Percentiles rank a stretch among this genome's conserved stretches.
These are phyloP conservation scores for Metschnikowia anglica DNA, from an alignment of 805 yeast species.

Conservation along the genomic window DNA sequence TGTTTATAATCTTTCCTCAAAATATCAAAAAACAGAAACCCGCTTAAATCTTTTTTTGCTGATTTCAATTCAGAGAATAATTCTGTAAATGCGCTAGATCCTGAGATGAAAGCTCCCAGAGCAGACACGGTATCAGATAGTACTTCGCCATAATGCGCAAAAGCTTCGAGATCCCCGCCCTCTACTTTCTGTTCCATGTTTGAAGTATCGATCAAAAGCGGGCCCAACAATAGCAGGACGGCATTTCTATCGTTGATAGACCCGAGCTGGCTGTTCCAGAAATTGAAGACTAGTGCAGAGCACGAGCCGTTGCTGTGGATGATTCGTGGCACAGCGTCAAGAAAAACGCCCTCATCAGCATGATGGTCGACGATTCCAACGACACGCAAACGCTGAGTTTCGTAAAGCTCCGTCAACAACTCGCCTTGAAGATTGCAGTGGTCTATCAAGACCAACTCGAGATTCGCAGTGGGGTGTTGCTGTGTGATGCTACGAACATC, in stretches of 20 bases:
- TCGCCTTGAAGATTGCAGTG: constrained; percentile 69
- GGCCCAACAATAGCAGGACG: constrained; percentile 55
- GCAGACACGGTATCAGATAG: constrained; percentile 8
- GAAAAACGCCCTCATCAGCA: constrained; percentile 57
- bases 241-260: constrained; percentile 29
- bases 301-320: constrained; percentile 74
- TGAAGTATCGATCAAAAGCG: constrained; percentile 74
- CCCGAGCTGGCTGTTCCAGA: constrained; percentile 44
- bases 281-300: constrained; percentile 65
- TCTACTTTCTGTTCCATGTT: constrained; percentile 66
- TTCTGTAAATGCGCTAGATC: constrained; percentile 7
- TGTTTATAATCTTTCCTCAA: constrained; percentile 83
- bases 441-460: constrained; percentile 69
- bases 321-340: constrained; percentile 58
- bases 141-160: constrained; percentile 35
- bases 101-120: neutral
- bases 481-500: constrained; percentile 47
- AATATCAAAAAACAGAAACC: constrained; percentile 59
- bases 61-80: constrained; percentile 31
- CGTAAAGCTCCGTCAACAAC: constrained; percentile 29
- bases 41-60: constrained; percentile 66
- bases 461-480: constrained; percentile 8
- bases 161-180: constrained; percentile 50
- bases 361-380: constrained; percentile 84
- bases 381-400: constrained; percentile 34